Base-by-base conservation (phyloP, 2,329 filamentous ascomycete genomes). In the Claviceps sorghi region DNA sequence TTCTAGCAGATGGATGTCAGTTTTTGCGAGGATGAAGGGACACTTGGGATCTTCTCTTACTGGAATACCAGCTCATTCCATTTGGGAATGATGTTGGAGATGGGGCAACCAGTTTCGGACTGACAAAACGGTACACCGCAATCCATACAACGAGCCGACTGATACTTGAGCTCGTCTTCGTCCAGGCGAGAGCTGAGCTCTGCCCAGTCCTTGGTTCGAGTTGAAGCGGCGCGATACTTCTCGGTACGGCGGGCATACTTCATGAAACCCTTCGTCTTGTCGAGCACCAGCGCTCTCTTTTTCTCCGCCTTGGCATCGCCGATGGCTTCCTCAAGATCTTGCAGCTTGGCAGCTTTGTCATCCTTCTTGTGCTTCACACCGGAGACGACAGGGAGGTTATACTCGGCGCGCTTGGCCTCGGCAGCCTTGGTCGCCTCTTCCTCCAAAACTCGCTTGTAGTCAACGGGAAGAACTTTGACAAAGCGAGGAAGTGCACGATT, bases 91-190 rank as follows among this genome's bases (percentile, higher is more conserved):
- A 97, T 94, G 72, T 97, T 97, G 60, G 84, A 89, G 67, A 96
- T 96, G 1, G 91, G 91, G 66, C 91, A 97, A 48, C 91, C 91
- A 57, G 87, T 89, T 61, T 97, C 91, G 21, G 89, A 95, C 69
- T 97, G 91, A 62, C 91, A 97, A 78, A 97, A 97, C 1, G 91
- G 91, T 55, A 97, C 90, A 80, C 91, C 91, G 56, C 91, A 97
- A 72, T 97, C 91, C 91, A 97, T 97, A 75, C 91, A 97, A 58
- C 91, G 87, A 55, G 91, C 91, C 47, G 89, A 85, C 70, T 97
- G 91, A 65, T 95, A 96, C 74, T 96, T 96, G 58, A 96, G 81
- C 72, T 95, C 89, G 60, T 96, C 91, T 69, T 95, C 89, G 58
- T 87, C 88, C 48, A 97, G 78, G 54, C 91, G 86, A 62, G 81